These are phyloP conservation scores for Aspergillus tanneri DNA, from an alignment of 2,329 filamentous ascomycete genomes.

Conservation along the genomic window DNA sequence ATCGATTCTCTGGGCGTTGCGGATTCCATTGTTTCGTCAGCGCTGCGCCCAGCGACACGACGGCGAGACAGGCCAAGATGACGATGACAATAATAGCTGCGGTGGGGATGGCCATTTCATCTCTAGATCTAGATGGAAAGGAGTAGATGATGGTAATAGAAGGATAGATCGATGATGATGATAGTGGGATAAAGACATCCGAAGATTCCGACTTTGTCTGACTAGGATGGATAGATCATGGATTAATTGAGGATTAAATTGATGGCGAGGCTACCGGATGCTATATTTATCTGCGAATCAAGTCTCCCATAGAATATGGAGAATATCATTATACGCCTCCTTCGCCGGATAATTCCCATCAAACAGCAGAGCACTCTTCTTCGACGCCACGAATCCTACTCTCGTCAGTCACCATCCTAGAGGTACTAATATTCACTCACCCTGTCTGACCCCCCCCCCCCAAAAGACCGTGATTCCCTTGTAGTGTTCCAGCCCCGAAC, in stretches of 20 bases:
- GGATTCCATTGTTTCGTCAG: conserved; percentile 30
- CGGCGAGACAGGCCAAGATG: conserved; percentile 31
- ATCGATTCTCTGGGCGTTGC: conserved; percentile 16
- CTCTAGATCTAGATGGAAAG: neutral
- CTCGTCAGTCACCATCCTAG: neutral
- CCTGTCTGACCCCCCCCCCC: conserved; percentile 50
- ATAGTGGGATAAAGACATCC: neutral
- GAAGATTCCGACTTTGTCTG: too few relatives aligned
- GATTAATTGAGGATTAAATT: too few relatives aligned
- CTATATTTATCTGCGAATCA: too few relatives aligned
- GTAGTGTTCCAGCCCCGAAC: conserved; percentile 58
- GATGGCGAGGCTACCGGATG: too few relatives aligned
- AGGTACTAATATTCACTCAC: conserved; percentile 11
- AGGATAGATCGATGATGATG: neutral
- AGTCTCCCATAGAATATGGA: conserved; percentile 11
- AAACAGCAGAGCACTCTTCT: conserved; percentile 43
- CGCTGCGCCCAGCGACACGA: conserved; percentile 31
- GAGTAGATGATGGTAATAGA: neutral
- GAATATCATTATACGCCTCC: conserved; percentile 37
- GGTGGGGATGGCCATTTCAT: conserved; percentile 24
- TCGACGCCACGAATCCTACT: conserved; percentile 44
- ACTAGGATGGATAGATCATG: too few relatives aligned
- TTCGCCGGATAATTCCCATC: conserved; percentile 44
- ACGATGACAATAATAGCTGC: conserved; percentile 33
- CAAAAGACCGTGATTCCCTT: conserved; percentile 67